phyloP scores from a whole-genome alignment of 2,329 filamentous ascomycete genomes.

The Emmonsiellopsis sp. region DNA sequence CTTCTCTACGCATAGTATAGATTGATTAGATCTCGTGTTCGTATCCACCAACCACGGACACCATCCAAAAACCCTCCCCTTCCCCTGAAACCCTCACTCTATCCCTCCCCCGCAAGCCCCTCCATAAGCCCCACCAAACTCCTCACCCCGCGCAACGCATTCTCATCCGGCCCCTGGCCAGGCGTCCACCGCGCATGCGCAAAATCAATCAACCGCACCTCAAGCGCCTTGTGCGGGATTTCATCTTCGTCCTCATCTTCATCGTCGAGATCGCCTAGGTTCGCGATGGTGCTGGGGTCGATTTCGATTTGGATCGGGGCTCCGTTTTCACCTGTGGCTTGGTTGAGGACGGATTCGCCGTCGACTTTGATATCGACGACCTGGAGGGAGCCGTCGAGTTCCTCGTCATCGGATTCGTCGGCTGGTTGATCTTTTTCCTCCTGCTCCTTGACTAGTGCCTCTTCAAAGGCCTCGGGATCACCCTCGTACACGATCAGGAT shows the following conservation, averaged over 20 bases:
- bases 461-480: slow-evolving; percentile 45
- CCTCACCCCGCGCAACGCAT: slow-evolving; percentile 63
- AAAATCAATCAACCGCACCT: slow-evolving; percentile 90
- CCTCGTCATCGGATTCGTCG: slow-evolving; percentile 22
- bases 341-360: slow-evolving; percentile 18
- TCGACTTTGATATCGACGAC: slow-evolving; percentile 22
- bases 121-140: slow-evolving; percentile 63
- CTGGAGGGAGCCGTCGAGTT: slow-evolving; percentile 15
- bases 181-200: slow-evolving; percentile 81
- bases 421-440: background rate
- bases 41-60: too few species aligned
- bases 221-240: slow-evolving; percentile 56
- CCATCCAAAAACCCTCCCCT: too few species aligned
- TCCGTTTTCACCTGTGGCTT: background rate
- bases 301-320: slow-evolving; percentile 26
- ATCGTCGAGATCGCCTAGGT: slow-evolving; percentile 37
- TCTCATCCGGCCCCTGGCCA: slow-evolving; percentile 77
- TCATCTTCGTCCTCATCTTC: slow-evolving; percentile 44
- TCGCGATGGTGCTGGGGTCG: slow-evolving; percentile 27
- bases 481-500: slow-evolving; percentile 59
- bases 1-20: slow-evolving; percentile 28
- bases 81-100: slow-evolving; percentile 54
- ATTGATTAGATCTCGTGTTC: too few species aligned
- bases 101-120: slow-evolving; percentile 42
- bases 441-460: slow-evolving; percentile 31